Base-by-base conservation (phyloP, 2,329 filamentous ascomycete species). In the Cephalotrichum gorgonifer region DNA sequence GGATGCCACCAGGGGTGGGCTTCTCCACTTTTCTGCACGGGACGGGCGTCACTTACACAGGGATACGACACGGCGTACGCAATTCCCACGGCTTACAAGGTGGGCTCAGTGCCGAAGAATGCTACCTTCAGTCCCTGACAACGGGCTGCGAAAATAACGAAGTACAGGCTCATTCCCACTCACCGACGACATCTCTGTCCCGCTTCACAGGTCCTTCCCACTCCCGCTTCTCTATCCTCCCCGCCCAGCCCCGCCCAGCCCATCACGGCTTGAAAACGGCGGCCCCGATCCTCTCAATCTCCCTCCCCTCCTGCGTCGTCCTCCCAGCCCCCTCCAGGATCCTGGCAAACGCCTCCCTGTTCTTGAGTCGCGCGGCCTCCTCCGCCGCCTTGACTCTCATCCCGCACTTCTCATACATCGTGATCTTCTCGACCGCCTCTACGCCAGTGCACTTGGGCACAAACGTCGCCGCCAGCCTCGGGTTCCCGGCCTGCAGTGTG, bases 331-430 rank as follows among this genome's bases (percentile, higher is more conserved):
- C 88, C 50, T 78, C 78, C 55, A 88, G 74, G 54, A 97, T 68
- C 47, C 81, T 74, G 57, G 85, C 79, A 67, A 94, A 81, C n/a
- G 83, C 71, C 56, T 83, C 83, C 44, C 79, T 71, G 62, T 98
- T 87, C 65, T 86, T 94, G 52, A 78, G 75, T 68, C 83, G 88
- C 52, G 89, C 76, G 3, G 93, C 91, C 69, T 97, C 93, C 67
- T 97, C 90, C 4, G 86, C 93, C 2, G 93, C 93, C 67, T 88
- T 89, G 26, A 85, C 78, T 42, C 88, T 73, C 81, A 95, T 79
- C 17, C 91, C 91, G 64, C 93, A 97, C 68, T 95, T 95, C 58
- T 95, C 83, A 77, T 90, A 98, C 91, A 98, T 96, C 56, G 85
- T 79, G 49, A 95, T 83, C 3, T 83, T 73, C 57, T 89, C 85